phyloP scores from a whole-genome alignment of 1,284 basidiomycete genomes.

The Macrocystidia cucumis region DNA sequence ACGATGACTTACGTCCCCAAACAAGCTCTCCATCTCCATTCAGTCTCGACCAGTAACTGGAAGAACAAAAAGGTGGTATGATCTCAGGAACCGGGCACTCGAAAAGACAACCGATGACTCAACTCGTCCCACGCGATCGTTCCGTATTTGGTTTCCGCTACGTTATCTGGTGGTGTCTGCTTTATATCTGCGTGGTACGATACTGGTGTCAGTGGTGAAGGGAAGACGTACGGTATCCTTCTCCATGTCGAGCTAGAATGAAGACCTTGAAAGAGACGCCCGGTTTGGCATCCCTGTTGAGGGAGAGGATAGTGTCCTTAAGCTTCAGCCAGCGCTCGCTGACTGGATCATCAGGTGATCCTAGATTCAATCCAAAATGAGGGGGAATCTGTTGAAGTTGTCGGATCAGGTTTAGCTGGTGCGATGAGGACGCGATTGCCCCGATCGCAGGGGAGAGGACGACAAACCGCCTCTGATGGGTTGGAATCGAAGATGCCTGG shows the following conservation, averaged over 20 bases:
- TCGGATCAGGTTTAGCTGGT: slow-evolving; percentile 5
- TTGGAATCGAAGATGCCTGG: slow-evolving; percentile 31
- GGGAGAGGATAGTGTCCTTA: slow-evolving; percentile 25
- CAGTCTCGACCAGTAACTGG: slow-evolving; percentile 62
- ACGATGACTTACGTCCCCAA: slow-evolving; percentile 65
- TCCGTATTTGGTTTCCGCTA: slow-evolving; percentile 69
- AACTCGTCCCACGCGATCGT: slow-evolving; percentile 53
- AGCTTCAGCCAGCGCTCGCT: slow-evolving; percentile 57
- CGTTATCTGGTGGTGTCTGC: slow-evolving; percentile 48
- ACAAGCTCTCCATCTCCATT: slow-evolving; percentile 63
- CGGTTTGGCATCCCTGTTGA: slow-evolving; percentile 35
- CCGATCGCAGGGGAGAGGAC: slow-evolving; percentile 11
- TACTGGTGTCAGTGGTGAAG: slow-evolving; percentile 1
- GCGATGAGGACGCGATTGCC: slow-evolving; percentile 12
- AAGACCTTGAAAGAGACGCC: slow-evolving; percentile 53
- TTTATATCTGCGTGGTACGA: slow-evolving; percentile 3
- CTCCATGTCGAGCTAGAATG: slow-evolving; percentile 62
- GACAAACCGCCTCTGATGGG: no score
- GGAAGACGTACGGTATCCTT: slow-evolving; percentile 54
- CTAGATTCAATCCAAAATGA: slow-evolving; percentile 56
- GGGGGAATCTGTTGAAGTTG: slow-evolving; percentile 37
- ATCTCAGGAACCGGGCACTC: background rate
- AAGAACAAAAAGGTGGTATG: no score
- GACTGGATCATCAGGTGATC: slow-evolving; percentile 29
- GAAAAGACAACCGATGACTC: slow-evolving; percentile 16